Conservation (phyloP, 1,284 basidiomycete species). For the Calocybe gambosa region DNA sequence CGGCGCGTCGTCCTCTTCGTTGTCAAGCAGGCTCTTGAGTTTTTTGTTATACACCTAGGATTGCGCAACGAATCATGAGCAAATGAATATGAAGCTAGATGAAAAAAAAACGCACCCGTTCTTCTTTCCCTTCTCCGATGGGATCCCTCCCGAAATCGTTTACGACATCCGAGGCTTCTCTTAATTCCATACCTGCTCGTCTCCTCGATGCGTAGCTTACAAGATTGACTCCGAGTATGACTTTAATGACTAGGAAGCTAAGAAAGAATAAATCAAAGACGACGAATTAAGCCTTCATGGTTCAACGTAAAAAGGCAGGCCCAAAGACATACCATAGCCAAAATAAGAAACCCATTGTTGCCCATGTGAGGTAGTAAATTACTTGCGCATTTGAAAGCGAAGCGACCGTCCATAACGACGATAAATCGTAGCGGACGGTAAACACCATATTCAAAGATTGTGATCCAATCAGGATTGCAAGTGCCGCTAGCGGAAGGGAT, state of each 20-base stretch:
- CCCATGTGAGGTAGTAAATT: conserved; percentile 56
- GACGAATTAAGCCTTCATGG: neutral
- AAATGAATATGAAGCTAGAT: neutral
- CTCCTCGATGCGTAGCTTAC: conserved; percentile 78
- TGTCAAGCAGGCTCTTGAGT: conserved; percentile 66
- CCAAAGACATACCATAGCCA: conserved; percentile 77
- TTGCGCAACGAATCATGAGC: neutral
- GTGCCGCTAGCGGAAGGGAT: conserved; percentile 85
- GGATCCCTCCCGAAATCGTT: conserved; percentile 84
- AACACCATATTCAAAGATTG: conserved; percentile 73
- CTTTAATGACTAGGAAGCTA: conserved; percentile 80
- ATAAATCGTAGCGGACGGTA: conserved; percentile 37
- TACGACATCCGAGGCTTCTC: conserved; percentile 63
- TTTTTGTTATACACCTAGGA: conserved; percentile 73
- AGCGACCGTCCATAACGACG: conserved; percentile 38
- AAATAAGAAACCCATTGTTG: conserved; percentile 58
- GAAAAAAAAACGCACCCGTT: conserved; percentile 51
- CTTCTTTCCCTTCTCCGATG: conserved; percentile 83
- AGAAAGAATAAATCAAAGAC: neutral
- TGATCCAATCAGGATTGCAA: conserved; percentile 83
- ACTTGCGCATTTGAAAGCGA: conserved; percentile 42
- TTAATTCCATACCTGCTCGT: conserved; percentile 68
- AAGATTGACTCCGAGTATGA: conserved; percentile 83
- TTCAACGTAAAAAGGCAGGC: neutral
- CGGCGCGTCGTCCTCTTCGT: conserved; percentile 61